Evolutionary conservation across 257 asterid genomes (phyloP), one percentile per base, ranked within the genome.

Genomic region (Petunia secreta): DNA sequence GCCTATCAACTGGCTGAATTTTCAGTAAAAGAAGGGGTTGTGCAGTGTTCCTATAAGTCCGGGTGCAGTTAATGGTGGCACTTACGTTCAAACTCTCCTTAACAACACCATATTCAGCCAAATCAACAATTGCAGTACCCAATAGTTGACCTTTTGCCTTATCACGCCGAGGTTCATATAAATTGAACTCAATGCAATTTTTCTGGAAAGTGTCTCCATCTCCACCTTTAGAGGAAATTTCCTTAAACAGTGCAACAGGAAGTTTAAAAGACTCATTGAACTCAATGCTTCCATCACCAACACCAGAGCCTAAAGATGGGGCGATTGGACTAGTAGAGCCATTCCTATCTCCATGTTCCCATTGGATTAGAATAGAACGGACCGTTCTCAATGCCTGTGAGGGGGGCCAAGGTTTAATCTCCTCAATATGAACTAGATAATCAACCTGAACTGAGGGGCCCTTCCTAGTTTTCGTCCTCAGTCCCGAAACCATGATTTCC

Each of bases 331-430:
- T 87, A 79, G 98, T 94, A 8, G 79, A 86, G 14, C 98, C 97
- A 55, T 67, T 89, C 66, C 83, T 83, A 1, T 84, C 87, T 13
- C 94, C 92, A 9, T 90, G 87, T 66, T 90, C 97, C 98, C 98
- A 94, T 34, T 94, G 97, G 74, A 94, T 89, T 40, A 90, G 55
- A 80, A 87, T 94, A 8, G 91, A 73, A 14, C 96, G 92, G 3
- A 86, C 83, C 1, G 89, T 83, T 77, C 89, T 86, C 63, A 94
- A 87, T 2, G 97, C 89, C 75, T 84, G 95, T 73, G 97, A 92
- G 4, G 98, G 97, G 10, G 98, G 98, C 98, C 98, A 93, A 13
- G 98, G 98, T 80, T 85, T 92, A 65, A 94, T 85, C 85, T 91
- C 97, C 75, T 88, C 84, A 80, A 94, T 85, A 67, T 85, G 85